Base-by-base conservation (phyloP, 192 early-diverging fungal species). In the Obelidium mucronatum region DNA sequence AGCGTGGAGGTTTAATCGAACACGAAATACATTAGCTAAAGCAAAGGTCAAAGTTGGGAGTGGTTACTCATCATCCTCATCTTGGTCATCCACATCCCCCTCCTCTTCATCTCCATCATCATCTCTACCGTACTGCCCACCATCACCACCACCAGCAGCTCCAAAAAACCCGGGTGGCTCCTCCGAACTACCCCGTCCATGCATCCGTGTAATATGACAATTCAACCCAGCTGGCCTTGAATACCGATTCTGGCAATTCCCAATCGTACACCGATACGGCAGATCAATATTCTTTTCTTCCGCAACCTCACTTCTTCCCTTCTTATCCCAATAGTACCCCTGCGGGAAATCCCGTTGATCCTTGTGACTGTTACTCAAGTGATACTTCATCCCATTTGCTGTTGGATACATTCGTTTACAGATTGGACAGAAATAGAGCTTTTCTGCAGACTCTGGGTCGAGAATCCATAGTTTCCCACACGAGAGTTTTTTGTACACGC, bases 351-450 rank as follows among this genome's bases (percentile, higher is more conserved):
- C 51, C 22, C n/a, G n/a, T 17, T 17, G 33, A 35, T 76, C 63
- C 48, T 65, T 44, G 35, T 61, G 73, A 0, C 34, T 39, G 26
- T 76, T 64, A 35, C 40, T 67, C 1, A 76, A 39, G 63, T 76
- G 74, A 55, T 76, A 76, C 74, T 97, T 97, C 71, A 98, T 89
- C 2, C 97, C 97, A 77, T 97, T 97, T 62, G 95, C 84, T 79
- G 97, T 98, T 86, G 97, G 97, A 91, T 98, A 98, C 53, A 94
- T 86, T 79, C 97, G 98, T 79, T 92, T 92, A 85, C 97, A 98
- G 42, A 96, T 93, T 31, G 92, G 86, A 60, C 92, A 91, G 11
- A 90, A 88, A 78, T 95, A 97, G 60, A 54, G 34, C 64, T 67
- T 52, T 39, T 76, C 63, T 11, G 40, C 74, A 44, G 63, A 62